phyloP scores from a whole-genome alignment of 2,329 filamentous ascomycete species.

The Botrytis aclada region DNA sequence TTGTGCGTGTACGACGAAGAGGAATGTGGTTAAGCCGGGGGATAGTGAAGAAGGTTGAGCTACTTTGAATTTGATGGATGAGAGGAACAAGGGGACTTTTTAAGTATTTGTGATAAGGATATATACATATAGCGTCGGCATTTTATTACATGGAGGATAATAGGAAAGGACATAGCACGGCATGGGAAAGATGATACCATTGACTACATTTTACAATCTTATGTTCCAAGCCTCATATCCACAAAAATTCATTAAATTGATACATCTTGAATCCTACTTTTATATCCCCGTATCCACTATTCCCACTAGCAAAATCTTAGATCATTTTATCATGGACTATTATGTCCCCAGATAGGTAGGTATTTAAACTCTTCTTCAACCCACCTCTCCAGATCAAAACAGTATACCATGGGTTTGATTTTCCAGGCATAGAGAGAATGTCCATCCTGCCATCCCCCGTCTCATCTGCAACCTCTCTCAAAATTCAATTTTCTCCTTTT shows the following conservation, averaged over 20 bases:
- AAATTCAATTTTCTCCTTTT: too few relatives aligned
- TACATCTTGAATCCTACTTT: neutral
- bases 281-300: neutral
- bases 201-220: neutral
- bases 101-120: fast-evolving
- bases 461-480: too few relatives aligned
- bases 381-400: fast-evolving
- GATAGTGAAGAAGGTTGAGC: neutral
- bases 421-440: too few relatives aligned
- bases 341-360: neutral
- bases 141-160: neutral
- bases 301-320: fast-evolving
- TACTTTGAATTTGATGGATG: neutral
- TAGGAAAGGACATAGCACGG: neutral
- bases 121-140: neutral
- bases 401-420: too few relatives aligned
- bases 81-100: neutral
- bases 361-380: neutral
- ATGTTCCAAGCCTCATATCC: fast-evolving
- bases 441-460: too few relatives aligned
- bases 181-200: neutral
- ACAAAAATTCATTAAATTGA: fast-evolving
- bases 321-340: too few relatives aligned
- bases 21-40: neutral
- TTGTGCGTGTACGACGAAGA: neutral